phyloP scores from a whole-genome alignment of 2,329 filamentous ascomycete genomes.

The Ceratocystis cacaofunesta region DNA sequence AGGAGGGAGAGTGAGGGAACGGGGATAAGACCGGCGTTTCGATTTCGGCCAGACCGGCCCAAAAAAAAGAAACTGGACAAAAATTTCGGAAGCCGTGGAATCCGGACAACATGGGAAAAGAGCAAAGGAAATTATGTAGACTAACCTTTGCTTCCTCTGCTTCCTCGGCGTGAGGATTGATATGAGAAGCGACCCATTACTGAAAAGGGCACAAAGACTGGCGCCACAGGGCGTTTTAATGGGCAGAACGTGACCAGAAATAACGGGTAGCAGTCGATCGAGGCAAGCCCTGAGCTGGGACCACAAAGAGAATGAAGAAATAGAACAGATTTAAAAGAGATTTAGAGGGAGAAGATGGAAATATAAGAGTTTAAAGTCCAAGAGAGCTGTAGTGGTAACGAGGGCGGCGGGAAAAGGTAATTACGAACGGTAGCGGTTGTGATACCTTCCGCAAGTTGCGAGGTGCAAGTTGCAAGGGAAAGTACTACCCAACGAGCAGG shows the following conservation, averaged over 20 bases:
- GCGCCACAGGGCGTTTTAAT: background rate
- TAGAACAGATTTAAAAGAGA: background rate
- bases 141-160: slow-evolving; percentile 3
- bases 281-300: no score
- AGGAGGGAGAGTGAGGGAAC: background rate
- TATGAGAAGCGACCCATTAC: background rate
- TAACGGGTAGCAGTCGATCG: background rate
- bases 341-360: background rate
- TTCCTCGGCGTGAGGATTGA: background rate
- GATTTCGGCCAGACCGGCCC: background rate
- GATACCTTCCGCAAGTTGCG: background rate
- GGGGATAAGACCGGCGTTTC: background rate
- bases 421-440: background rate
- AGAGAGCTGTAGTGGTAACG: background rate
- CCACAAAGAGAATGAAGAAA: background rate
- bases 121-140: background rate
- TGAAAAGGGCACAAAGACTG: background rate
- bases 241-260: background rate
- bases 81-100: background rate
- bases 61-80: background rate
- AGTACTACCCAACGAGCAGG: background rate
- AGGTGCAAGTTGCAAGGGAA: background rate
- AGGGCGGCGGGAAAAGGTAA: background rate
- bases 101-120: background rate
- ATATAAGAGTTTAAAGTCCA: background rate